Evolutionary conservation across 352 stramenopile genomes (phyloP).

Genomic region (Globisporangium radiosum): DNA sequence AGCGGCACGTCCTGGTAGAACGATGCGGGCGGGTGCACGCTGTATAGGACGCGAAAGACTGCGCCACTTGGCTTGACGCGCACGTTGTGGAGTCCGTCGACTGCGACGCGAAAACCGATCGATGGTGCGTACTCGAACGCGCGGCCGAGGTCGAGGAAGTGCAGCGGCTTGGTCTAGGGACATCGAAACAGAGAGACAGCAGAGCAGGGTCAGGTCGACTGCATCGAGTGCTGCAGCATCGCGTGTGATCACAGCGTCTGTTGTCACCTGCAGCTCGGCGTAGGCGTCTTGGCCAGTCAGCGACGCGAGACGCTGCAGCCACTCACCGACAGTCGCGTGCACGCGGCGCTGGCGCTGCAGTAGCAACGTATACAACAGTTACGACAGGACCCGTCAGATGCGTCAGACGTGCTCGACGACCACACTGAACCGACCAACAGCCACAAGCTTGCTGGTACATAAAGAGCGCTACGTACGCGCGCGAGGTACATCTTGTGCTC

Average conservation of each 20-base stretch:
- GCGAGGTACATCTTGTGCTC: conserved; percentile 60
- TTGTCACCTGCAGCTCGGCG: too few relatives aligned
- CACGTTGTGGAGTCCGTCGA: conserved; percentile 65
- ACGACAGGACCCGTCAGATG: not conserved
- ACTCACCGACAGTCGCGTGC: not conserved
- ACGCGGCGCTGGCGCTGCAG: not conserved
- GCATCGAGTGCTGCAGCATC: too few relatives aligned
- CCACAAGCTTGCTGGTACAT: too few relatives aligned
- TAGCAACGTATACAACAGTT: not conserved
- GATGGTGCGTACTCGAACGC: conserved; percentile 43
- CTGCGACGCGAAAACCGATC: conserved; percentile 59
- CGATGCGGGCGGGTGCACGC: conserved; percentile 38
- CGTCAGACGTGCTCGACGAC: not conserved
- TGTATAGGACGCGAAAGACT: conserved; percentile 57
- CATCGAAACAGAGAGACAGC: not conserved
- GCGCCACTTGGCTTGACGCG: conserved; percentile 30
- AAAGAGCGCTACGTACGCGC: conserved; percentile 20
- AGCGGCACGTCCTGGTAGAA: conserved; percentile 60
- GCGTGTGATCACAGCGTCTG: not conserved
- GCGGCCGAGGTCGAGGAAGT: conserved; percentile 35
- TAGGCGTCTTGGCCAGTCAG: not conserved
- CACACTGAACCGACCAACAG: not conserved
- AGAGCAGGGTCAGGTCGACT: too few relatives aligned
- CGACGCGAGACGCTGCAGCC: not conserved
- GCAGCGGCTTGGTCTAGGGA: conserved; percentile 31